Evolutionary conservation across 2,329 filamentous ascomycete genomes (phyloP).

Genomic region (Thermoascus crustaceus): DNA sequence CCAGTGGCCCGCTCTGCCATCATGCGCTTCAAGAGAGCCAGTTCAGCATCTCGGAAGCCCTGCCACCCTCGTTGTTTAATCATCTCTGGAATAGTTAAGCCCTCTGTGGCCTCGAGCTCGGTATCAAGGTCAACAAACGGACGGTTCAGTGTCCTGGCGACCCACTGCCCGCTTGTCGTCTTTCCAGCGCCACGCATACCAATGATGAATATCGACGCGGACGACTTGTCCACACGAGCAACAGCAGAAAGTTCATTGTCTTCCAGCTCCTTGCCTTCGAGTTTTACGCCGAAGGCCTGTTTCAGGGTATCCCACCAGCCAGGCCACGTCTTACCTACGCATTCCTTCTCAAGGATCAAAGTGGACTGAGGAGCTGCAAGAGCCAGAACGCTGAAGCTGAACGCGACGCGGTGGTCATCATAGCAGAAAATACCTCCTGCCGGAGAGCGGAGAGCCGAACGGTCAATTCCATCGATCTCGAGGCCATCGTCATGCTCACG

Average conservation of each 20-base stretch:
- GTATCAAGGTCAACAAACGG: conserved; percentile 80
- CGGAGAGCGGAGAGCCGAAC: conserved; percentile 47
- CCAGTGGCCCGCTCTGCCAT: conserved; percentile 66
- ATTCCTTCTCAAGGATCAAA: conserved; percentile 80
- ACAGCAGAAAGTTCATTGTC: conserved; percentile 30
- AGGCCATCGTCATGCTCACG: conserved; percentile 93
- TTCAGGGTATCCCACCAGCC: conserved; percentile 94
- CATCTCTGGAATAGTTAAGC: conserved; percentile 76
- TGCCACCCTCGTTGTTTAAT: conserved; percentile 77
- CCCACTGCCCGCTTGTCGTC: conserved; percentile 85
- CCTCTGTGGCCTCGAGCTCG: conserved; percentile 67
- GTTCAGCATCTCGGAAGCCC: conserved; percentile 72
- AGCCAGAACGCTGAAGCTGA: conserved; percentile 92
- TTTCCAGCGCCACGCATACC: conserved; percentile 97
- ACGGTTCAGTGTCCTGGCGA: conserved; percentile 64
- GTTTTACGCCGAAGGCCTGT: conserved; percentile 63
- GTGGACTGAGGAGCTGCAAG: conserved; percentile 62
- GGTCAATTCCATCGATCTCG: conserved; percentile 50
- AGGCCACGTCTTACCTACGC: conserved; percentile 95
- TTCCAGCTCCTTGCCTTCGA: conserved; percentile 64
- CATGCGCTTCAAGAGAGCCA: conserved; percentile 63
- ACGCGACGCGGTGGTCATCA: conserved; percentile 94
- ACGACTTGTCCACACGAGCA: conserved; percentile 31
- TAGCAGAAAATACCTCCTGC: conserved; percentile 76
- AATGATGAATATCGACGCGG: conserved; percentile 78